A percentile compares a stretch with the other conserved stretches of the same genome.
Evolutionary conservation across 1,139 yeast genomes (phyloP).

Genomic region (Cylindricascospora bacillispora): DNA sequence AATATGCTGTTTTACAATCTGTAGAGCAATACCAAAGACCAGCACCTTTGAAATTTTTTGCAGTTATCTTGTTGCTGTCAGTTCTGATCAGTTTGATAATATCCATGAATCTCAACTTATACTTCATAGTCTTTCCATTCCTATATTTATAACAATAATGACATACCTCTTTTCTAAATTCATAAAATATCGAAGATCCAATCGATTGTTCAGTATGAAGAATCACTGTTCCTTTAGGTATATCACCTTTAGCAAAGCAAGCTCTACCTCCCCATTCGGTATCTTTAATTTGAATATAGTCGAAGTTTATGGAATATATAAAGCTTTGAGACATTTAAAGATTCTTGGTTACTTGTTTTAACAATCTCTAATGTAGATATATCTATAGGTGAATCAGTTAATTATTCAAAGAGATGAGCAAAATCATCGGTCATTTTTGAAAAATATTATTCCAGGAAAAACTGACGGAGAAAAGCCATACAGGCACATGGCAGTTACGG

Average conservation of each 20-base stretch:
- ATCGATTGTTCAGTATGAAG: constrained; percentile 33
- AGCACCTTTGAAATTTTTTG: constrained; percentile 27
- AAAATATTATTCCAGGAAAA: no score
- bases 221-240: constrained; percentile 33
- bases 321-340: constrained; percentile 3
- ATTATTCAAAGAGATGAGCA: neutral
- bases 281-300: constrained; percentile 28
- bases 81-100: constrained; percentile 13
- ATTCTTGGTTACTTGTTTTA: neutral
- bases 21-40: constrained; percentile 46
- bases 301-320: constrained; percentile 6
- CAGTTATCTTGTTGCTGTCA: constrained; percentile 1
- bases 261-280: constrained; percentile 56
- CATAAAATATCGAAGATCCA: constrained; percentile 37
- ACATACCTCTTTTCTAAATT: constrained; percentile 57
- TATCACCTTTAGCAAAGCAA: constrained; percentile 36
- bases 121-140: constrained; percentile 37
- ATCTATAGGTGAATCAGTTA: neutral
- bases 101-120: no score
- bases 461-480: no score
- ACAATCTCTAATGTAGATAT: no score
- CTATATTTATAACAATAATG: constrained; percentile 40
- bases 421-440: neutral
- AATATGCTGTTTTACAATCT: constrained; percentile 32
- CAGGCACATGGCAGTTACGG: no score